Evolutionary conservation across 352 stramenopile species (phyloP).

Genomic region (Phytophthora fragariaefolia): DNA sequence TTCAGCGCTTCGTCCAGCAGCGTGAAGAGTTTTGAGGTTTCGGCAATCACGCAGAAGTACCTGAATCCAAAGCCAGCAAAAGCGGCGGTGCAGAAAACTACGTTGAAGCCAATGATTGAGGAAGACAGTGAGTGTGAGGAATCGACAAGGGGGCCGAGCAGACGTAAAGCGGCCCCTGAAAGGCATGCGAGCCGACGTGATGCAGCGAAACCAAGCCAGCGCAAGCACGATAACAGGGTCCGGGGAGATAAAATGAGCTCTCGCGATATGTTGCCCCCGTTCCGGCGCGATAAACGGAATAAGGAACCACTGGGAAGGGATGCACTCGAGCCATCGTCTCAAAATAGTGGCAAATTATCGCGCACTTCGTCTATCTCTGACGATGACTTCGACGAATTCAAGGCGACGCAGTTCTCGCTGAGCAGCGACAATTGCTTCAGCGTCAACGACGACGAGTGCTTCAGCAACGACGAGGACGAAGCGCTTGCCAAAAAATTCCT

Average conservation of each 20-base stretch:
- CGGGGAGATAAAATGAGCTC: constrained; percentile 23
- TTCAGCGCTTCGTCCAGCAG: constrained; percentile 48
- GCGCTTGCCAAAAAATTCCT: constrained; percentile 33
- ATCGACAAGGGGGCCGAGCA: constrained; percentile 20
- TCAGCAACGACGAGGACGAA: constrained; percentile 41
- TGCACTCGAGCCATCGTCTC: constrained; percentile 12
- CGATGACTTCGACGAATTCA: constrained; percentile 32
- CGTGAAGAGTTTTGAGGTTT: constrained; percentile 42
- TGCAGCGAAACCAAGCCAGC: constrained; percentile 7
- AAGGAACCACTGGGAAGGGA: constrained; percentile 2
- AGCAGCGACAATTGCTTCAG: constrained; percentile 31
- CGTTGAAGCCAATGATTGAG: constrained; percentile 34
- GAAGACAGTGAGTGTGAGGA: constrained; percentile 35
- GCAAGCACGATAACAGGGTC: constrained; percentile 27
- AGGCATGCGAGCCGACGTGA: constrained; percentile 15
- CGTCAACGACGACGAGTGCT: constrained; percentile 24
- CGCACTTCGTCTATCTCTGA: constrained; percentile 34
- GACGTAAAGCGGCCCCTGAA: constrained; percentile 26
- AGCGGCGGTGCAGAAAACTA: constrained; percentile 33
- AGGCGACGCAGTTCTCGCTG: constrained; percentile 31
- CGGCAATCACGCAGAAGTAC: constrained; percentile 50
- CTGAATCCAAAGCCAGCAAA: constrained; percentile 32
- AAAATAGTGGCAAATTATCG: constrained; percentile 38
- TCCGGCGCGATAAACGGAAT: constrained; percentile 17
- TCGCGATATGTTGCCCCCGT: constrained; percentile 13